Evolutionary conservation across 441 rosid genomes (phyloP).

Genomic region (Populus hybrid): DNA sequence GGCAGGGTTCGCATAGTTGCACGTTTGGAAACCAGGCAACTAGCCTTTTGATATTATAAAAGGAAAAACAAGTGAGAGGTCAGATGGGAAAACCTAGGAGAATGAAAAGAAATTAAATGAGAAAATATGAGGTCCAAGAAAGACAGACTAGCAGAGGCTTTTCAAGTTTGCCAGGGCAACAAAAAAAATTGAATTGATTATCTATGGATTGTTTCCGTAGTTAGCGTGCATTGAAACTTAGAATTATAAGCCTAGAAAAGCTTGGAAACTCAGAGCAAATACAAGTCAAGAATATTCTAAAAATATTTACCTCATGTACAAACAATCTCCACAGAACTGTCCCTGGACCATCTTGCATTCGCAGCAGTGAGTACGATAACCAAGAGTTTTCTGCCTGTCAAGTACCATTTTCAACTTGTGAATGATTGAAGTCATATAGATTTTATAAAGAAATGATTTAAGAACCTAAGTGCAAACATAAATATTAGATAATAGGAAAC

Average conservation of each 20-base stretch:
- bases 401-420: constrained; percentile 11
- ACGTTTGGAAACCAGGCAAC: background rate
- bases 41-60: background rate
- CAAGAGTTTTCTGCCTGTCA: constrained; percentile 90
- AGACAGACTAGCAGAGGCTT: background rate
- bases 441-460: background rate
- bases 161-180: background rate
- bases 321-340: constrained; percentile 94
- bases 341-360: constrained; percentile 72
- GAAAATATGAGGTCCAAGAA: background rate
- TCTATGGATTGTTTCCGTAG: background rate
- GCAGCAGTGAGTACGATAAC: constrained; percentile 67
- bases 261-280: background rate
- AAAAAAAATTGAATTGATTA: background rate
- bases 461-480: background rate
- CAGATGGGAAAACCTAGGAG: background rate
- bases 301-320: constrained; percentile 66
- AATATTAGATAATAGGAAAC: background rate
- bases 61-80: background rate
- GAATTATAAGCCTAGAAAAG: background rate
- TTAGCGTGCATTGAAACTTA: background rate
- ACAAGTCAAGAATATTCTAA: constrained; percentile 7
- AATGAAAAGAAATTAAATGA: background rate
- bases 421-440: background rate
- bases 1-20: background rate